phyloP scores from a whole-genome alignment of 164 flowering plant species.

The Aristolochia californica region DNA sequence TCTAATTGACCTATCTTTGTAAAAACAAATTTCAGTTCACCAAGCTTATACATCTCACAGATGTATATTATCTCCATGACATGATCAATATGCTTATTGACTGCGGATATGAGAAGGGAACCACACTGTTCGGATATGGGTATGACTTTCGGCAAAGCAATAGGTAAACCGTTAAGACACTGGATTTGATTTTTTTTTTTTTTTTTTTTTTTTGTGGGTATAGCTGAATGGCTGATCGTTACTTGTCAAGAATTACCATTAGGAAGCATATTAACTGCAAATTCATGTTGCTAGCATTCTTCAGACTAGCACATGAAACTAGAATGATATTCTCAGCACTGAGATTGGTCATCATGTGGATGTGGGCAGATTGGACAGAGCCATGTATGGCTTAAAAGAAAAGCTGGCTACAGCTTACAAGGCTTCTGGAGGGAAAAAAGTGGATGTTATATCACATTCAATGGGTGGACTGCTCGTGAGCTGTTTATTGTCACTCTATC shows the following conservation, averaged over 20 bases:
- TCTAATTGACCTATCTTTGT: not conserved
- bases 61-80: slow-evolving; percentile 81
- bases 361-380: slow-evolving; percentile 49
- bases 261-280: too few relatives aligned
- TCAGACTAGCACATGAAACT: slow-evolving; percentile 8
- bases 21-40: slow-evolving; percentile 36
- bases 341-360: slow-evolving; percentile 10
- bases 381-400: slow-evolving; percentile 50
- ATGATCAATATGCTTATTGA: slow-evolving; percentile 79
- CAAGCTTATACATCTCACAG: slow-evolving; percentile 41
- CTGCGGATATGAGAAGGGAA: slow-evolving; percentile 83
- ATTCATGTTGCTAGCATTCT: slow-evolving; percentile 2
- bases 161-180: slow-evolving; percentile 31
- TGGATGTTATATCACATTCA: slow-evolving; percentile 78
- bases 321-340: slow-evolving; percentile 7
- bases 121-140: slow-evolving; percentile 83
- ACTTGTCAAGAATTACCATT: too few relatives aligned
- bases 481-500: slow-evolving; percentile 70
- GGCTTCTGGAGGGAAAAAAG: slow-evolving; percentile 86
- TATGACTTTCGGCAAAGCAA: slow-evolving; percentile 95
- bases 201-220: too few relatives aligned
- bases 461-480: slow-evolving; percentile 86
- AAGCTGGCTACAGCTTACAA: slow-evolving; percentile 65
- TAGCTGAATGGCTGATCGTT: too few relatives aligned
- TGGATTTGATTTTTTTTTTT: too few relatives aligned